Evolutionary conservation across 1,284 basidiomycete genomes (phyloP).

Genomic region (Irpex lacteus): DNA sequence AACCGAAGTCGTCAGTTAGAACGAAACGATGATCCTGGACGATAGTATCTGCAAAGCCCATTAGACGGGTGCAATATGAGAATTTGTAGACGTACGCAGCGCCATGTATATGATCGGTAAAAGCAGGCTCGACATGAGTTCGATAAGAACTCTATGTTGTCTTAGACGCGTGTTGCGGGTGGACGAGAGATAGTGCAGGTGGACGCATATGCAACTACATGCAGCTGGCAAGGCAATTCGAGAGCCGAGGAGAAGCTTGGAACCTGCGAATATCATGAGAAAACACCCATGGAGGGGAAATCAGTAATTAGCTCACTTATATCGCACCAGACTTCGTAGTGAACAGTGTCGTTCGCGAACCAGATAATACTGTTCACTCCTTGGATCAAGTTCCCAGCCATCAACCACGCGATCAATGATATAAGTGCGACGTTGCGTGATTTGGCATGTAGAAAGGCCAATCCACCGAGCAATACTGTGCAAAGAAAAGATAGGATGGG

Average conservation of each 20-base stretch:
- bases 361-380: slow-evolving; percentile 44
- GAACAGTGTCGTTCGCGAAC: slow-evolving; percentile 34
- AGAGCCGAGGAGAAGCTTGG: slow-evolving; percentile 41
- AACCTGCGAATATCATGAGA: slow-evolving; percentile 25
- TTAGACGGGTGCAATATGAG: slow-evolving; percentile 5
- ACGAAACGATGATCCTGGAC: slow-evolving; percentile 73
- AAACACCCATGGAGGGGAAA: background rate
- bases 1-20: slow-evolving; percentile 61
- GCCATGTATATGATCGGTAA: slow-evolving; percentile 55
- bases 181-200: slow-evolving; percentile 26
- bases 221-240: slow-evolving; percentile 47
- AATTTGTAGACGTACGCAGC: slow-evolving; percentile 45
- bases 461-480: slow-evolving; percentile 35
- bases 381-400: slow-evolving; percentile 39
- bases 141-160: slow-evolving; percentile 38
- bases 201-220: slow-evolving; percentile 44
- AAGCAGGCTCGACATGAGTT: slow-evolving; percentile 49
- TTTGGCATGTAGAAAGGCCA: slow-evolving; percentile 36
- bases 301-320: slow-evolving; percentile 36
- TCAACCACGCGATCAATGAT: slow-evolving; percentile 46
- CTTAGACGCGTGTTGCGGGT: slow-evolving; percentile 28
- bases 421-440: slow-evolving; percentile 48
- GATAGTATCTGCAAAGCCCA: slow-evolving; percentile 47
- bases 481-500: slow-evolving; percentile 48
- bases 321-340: slow-evolving; percentile 47